Evolutionary conservation across 306 rosid genomes (phyloP), one percentile per base, ranked within the genome.

Genomic region (Pyrus bretschneideri): DNA sequence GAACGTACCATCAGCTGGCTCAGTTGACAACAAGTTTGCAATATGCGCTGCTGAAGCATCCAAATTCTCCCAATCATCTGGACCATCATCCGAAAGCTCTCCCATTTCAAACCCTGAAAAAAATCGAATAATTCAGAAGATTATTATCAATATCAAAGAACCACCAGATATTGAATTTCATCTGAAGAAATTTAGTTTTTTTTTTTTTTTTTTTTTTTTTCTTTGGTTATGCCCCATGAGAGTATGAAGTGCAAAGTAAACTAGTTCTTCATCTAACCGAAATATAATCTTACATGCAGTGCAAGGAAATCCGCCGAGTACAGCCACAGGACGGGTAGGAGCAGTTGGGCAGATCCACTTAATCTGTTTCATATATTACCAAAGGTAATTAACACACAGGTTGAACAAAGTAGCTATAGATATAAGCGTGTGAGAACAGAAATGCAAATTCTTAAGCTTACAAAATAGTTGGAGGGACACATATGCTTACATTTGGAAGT

Each of bases 341-440:
- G 99, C 99, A 65, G 99, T 96, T 17, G 99, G 99, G 78, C 99
- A 96, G 81, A 96, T 96, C 99, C 99, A 96, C 83, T 96, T 96
- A 82, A 96, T 92, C 99, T 96, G 87, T 73, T 77, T n/a, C 82
- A 82, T 30, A 70, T 18, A 4, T 17, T 15, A 21, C 59, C 52
- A 70, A 46, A 11, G 17, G 40, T n/a, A 40, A 69, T 46, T n/a
- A 6, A 25, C 31, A 38, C 10, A 21, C 22, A 58, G 66, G 64
- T 71, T 40, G 19, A 23, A 66, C 42, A 73, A 58, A 83, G 74
- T 25, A 79, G 35, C 9, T 12, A 65, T 12, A 65, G 71, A 67
- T 35, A 51, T 44, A 51, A 11, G 55, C 49, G 57, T 54, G 29
- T 13, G 33, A 6, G 62, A 58, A 45, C 14, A 3, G 62, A 71